A percentile compares a stretch with the other conserved stretches of the same genome.
These are phyloP conservation scores for Cladosporium sphaerospermum DNA, from an alignment of 2,329 filamentous ascomycete species.

Conservation along the genomic window DNA sequence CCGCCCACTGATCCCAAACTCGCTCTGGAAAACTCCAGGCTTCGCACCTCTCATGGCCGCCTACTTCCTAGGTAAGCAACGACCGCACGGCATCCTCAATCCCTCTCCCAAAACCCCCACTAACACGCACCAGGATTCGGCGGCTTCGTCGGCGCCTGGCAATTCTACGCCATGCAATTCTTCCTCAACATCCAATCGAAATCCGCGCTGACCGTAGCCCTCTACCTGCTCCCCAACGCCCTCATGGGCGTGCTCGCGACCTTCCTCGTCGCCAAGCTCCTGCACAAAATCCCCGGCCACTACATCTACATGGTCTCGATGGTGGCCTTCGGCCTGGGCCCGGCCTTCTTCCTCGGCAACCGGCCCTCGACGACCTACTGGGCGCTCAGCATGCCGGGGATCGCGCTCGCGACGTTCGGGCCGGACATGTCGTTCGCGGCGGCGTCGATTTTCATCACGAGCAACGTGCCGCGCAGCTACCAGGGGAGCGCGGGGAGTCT, in stretches of 20 bases:
- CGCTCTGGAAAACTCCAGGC: conserved; percentile 39
- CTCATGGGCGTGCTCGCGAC: conserved; percentile 41
- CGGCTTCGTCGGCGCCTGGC: conserved; percentile 23
- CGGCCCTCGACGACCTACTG: conserved; percentile 39
- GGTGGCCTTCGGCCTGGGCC: conserved; percentile 33
- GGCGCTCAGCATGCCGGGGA: conserved; percentile 40
- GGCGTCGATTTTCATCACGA: conserved; percentile 45
- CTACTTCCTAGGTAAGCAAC: not conserved
- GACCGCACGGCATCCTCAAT: not conserved
- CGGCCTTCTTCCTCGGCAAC: conserved; percentile 38
- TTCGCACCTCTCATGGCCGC: conserved; percentile 39
- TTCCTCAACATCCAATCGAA: conserved; percentile 35
- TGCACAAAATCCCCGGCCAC: conserved; percentile 42
- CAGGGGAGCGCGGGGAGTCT: conserved; percentile 43
- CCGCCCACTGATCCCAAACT: conserved; percentile 30
- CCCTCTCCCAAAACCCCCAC: not conserved
- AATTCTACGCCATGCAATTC: conserved; percentile 37
- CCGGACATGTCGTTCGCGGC: conserved; percentile 44
- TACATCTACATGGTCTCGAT: conserved; percentile 43
- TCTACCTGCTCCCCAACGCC: conserved; percentile 43
- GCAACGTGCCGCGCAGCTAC: conserved; percentile 41
- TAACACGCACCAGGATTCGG: conserved; percentile 31
- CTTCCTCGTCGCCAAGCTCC: conserved; percentile 40
- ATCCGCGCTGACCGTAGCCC: conserved; percentile 35
- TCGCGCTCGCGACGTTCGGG: conserved; percentile 42